A percentile compares a stretch with the other conserved stretches of the same genome.
Conservation (phyloP, 2,329 filamentous ascomycete species). For the Penicillium sp. region DNA sequence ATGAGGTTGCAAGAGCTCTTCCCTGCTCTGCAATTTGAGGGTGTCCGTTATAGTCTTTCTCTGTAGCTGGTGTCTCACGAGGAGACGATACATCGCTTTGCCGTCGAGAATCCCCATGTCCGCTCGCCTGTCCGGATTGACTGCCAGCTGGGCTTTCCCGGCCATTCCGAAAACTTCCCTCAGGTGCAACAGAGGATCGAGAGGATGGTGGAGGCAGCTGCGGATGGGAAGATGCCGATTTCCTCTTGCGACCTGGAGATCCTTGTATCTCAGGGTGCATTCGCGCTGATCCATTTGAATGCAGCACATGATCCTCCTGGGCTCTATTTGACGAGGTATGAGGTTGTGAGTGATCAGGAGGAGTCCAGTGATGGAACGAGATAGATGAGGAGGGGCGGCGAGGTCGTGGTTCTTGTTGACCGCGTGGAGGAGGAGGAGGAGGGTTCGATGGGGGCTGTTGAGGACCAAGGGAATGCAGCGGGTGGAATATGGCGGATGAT, state of each 20-base stretch:
- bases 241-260: slow-evolving; percentile 13
- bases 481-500: neutral
- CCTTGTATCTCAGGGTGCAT: neutral
- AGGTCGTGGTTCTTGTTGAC: slow-evolving; percentile 1
- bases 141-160: slow-evolving; percentile 1
- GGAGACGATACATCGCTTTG: slow-evolving; percentile 1
- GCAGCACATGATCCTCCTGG: neutral
- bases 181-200: neutral
- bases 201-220: slow-evolving; percentile 2
- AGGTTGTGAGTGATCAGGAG: slow-evolving; percentile 4
- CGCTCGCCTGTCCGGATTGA: neutral
- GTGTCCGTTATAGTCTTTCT: neutral
- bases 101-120: neutral
- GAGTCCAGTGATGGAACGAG: slow-evolving; percentile 17
- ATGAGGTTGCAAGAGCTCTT: neutral
- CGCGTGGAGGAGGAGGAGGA: neutral
- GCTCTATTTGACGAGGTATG: neutral
- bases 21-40: neutral
- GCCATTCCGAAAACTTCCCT: neutral
- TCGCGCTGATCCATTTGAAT: neutral
- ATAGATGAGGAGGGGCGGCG: slow-evolving; percentile 9
- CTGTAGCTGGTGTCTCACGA: neutral
- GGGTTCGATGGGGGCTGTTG: neutral
- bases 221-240: slow-evolving; percentile 4
- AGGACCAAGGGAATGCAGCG: neutral